A percentile compares a stretch with the other conserved stretches of the same genome.
phyloP scores from a whole-genome alignment of 2,329 filamentous ascomycete genomes.

The Grosmannia huntii region DNA sequence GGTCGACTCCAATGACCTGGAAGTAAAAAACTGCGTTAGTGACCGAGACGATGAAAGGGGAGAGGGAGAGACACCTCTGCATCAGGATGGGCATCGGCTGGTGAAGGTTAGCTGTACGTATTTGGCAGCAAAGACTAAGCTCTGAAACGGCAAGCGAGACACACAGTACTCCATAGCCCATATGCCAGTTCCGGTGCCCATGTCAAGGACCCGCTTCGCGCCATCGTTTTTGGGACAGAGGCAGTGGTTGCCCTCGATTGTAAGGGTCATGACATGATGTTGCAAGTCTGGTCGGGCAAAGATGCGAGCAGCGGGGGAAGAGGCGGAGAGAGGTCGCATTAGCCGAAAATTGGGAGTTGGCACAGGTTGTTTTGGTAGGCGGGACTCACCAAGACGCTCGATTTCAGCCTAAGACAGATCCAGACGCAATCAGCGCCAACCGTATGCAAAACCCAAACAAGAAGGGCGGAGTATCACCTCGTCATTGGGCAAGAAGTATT shows the following conservation, averaged over 20 bases:
- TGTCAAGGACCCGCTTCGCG: slow-evolving; percentile 12
- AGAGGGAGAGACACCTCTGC: slow-evolving; percentile 1
- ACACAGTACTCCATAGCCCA: slow-evolving; percentile 15
- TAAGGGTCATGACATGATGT: slow-evolving; percentile 12
- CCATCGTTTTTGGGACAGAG: slow-evolving; percentile 12
- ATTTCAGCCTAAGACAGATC: slow-evolving; percentile 7
- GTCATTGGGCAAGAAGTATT: slow-evolving; percentile 14
- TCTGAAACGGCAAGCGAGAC: neutral
- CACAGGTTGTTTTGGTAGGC: neutral
- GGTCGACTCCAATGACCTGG: slow-evolving; percentile 13
- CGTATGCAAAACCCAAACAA: neutral
- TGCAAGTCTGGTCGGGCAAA: slow-evolving; percentile 9
- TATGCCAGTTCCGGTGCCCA: slow-evolving; percentile 14
- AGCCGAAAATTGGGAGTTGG: neutral
- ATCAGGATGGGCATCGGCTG: slow-evolving; percentile 13
- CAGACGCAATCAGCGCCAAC: neutral
- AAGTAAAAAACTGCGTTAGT: neutral
- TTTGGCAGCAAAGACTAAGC: neutral
- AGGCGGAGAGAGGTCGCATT: neutral
- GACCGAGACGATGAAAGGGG: neutral
- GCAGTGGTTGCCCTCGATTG: slow-evolving; percentile 10
- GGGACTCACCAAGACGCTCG: slow-evolving; percentile 12
- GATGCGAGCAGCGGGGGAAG: too few relatives aligned
- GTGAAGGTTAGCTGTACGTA: neutral
- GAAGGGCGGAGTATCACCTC: slow-evolving; percentile 5